Evolutionary conservation across 2,329 filamentous ascomycete genomes (phyloP).

Genomic region (Fusarium palustre): DNA sequence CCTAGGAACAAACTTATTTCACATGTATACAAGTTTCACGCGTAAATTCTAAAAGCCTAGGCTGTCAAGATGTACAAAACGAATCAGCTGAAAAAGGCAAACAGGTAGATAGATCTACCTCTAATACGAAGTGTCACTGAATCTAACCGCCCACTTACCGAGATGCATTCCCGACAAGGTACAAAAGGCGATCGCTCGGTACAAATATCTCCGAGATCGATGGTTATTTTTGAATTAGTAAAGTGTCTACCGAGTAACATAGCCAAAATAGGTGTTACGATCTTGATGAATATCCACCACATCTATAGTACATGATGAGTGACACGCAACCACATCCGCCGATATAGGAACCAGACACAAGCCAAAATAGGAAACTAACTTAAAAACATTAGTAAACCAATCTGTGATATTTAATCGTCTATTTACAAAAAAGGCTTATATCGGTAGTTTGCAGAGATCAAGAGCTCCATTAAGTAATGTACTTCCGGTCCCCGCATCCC

Average conservation of each 20-base stretch:
- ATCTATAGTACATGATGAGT: not conserved
- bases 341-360: conserved; percentile 11
- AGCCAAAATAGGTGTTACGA: not conserved
- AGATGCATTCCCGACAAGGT: conserved; percentile 17
- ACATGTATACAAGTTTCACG: not conserved
- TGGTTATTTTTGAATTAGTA: not conserved
- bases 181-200: conserved; percentile 18
- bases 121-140: not conserved
- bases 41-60: not conserved
- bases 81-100: conserved; percentile 53
- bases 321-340: not conserved
- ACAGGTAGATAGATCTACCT: conserved; percentile 43
- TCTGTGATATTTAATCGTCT: not conserved
- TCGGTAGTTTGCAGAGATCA: not conserved
- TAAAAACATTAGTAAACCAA: not conserved
- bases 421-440: not conserved
- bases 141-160: conserved; percentile 8
- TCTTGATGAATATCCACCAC: not conserved
- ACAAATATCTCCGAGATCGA: not conserved
- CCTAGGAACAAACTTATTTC: not conserved
- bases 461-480: conserved; percentile 18
- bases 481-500: conserved; percentile 36
- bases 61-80: conserved; percentile 55
- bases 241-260: not conserved
- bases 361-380: not conserved